Evolutionary conservation across 768 basidiomycete genomes (phyloP).

Genomic region (Termitomyces sp.): DNA sequence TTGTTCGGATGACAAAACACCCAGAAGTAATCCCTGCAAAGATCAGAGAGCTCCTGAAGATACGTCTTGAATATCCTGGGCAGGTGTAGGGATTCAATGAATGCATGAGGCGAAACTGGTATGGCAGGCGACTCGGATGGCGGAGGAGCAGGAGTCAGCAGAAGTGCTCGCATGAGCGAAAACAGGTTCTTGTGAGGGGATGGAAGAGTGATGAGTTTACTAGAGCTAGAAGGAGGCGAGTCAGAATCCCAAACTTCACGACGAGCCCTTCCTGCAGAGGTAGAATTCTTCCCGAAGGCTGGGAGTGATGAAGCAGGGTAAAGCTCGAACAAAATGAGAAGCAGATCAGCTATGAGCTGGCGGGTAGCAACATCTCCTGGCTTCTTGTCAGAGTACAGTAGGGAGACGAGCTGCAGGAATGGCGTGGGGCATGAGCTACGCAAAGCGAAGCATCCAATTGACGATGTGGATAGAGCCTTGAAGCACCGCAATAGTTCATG

Average conservation of each 20-base stretch:
- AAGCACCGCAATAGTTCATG: conserved; percentile 92
- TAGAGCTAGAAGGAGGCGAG: conserved; percentile 32
- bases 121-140: conserved; percentile 58
- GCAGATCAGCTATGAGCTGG: conserved; percentile 85
- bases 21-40: conserved; percentile 95
- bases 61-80: conserved; percentile 80
- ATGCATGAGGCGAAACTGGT: conserved; percentile 72
- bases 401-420: conserved; percentile 74
- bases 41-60: conserved; percentile 79
- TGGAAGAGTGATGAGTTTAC: conserved; percentile 62
- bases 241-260: conserved; percentile 60
- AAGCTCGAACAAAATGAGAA: conserved; percentile 85
- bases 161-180: conserved; percentile 68
- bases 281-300: conserved; percentile 32
- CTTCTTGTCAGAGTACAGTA: conserved; percentile 97
- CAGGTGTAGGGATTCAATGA: conserved; percentile 69
- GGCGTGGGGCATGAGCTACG: conserved; percentile 88
- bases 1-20: conserved; percentile 97
- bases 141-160: conserved; percentile 71
- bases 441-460: conserved; percentile 86
- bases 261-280: conserved; percentile 22
- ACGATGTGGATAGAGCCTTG: conserved; percentile 88
- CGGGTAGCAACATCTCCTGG: conserved; percentile 91
- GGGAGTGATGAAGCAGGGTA: conserved; percentile 75
- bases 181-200: conserved; percentile 69